A percentile compares a stretch with the other conserved stretches of the same genome.
phyloP scores from a whole-genome alignment of 2,329 filamentous ascomycete genomes.

The Pseudogymnoascus sp. region DNA sequence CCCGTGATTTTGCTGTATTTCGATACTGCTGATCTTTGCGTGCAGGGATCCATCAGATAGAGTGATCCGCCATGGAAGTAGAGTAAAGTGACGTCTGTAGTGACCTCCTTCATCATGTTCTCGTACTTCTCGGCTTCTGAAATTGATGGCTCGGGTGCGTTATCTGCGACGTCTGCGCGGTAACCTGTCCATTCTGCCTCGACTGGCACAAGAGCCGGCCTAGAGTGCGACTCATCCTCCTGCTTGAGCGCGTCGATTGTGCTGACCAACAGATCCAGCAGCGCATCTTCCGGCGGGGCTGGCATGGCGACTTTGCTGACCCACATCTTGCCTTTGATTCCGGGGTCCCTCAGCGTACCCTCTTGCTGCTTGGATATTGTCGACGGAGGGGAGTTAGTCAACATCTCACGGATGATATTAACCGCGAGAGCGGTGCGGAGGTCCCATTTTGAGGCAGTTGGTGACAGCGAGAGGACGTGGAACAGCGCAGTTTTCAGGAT shows the following conservation, averaged over 20 bases:
- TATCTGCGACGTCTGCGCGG: slow-evolving; percentile 44
- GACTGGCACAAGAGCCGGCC: slow-evolving; percentile 49
- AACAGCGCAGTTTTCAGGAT: slow-evolving; percentile 54
- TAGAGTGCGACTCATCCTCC: slow-evolving; percentile 28
- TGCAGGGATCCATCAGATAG: slow-evolving; percentile 61
- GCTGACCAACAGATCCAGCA: slow-evolving; percentile 49
- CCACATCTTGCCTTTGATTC: slow-evolving; percentile 76
- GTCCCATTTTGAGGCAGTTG: slow-evolving; percentile 69
- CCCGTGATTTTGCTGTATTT: slow-evolving; percentile 59
- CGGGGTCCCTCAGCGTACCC: slow-evolving; percentile 53
- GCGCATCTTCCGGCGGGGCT: slow-evolving; percentile 47
- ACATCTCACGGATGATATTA: slow-evolving; percentile 59
- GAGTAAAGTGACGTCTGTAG: slow-evolving; percentile 55
- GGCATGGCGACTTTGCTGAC: slow-evolving; percentile 64
- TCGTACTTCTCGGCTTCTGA: slow-evolving; percentile 58
- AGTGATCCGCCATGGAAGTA: slow-evolving; percentile 75
- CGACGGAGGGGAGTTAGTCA: slow-evolving; percentile 31
- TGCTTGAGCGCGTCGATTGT: slow-evolving; percentile 47
- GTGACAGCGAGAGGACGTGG: slow-evolving; percentile 61
- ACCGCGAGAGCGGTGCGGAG: slow-evolving; percentile 67
- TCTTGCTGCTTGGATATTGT: slow-evolving; percentile 56
- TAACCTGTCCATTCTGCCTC: slow-evolving; percentile 74
- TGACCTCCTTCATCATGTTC: slow-evolving; percentile 60
- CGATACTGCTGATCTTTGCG: slow-evolving; percentile 53
- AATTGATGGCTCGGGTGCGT: slow-evolving; percentile 46